phyloP scores from a whole-genome alignment of 768 basidiomycete genomes.

The Rhodocollybia butyracea region DNA sequence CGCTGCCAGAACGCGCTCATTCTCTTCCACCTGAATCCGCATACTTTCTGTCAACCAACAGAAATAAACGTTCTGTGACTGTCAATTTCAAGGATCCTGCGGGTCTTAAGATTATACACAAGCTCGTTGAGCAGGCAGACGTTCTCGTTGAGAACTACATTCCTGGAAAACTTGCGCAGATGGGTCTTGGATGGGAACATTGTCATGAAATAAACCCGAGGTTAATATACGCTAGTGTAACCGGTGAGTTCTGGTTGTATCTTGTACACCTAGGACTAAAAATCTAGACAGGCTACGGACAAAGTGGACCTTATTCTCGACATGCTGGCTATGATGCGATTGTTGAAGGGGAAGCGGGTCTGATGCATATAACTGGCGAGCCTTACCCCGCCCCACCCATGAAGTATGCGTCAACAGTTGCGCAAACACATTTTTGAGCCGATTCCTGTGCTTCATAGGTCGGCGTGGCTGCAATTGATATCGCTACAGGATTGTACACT shows the following conservation, averaged over 20 bases:
- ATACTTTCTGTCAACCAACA: constrained; percentile 86
- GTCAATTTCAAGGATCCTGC: constrained; percentile 81
- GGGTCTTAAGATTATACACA: constrained; percentile 72
- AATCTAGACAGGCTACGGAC: constrained; percentile 61
- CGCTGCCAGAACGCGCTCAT: constrained; percentile 47
- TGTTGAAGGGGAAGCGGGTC: constrained; percentile 86
- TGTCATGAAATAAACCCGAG: constrained; percentile 73
- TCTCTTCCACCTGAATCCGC: constrained; percentile 88
- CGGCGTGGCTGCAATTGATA: constrained; percentile 92
- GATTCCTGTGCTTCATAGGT: constrained; percentile 88
- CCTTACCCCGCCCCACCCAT: constrained; percentile 1
- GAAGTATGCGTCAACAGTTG: background rate
- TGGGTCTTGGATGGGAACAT: constrained; percentile 86
- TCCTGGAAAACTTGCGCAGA: constrained; percentile 76
- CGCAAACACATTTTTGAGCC: constrained; percentile 37
- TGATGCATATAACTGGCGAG: constrained; percentile 83
- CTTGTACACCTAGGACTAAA: background rate
- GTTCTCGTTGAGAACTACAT: constrained; percentile 89
- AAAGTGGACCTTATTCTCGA: constrained; percentile 83
- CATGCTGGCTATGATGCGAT: constrained; percentile 88
- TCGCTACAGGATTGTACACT: constrained; percentile 85
- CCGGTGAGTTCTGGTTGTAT: constrained; percentile 49
- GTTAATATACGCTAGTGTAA: constrained; percentile 87
- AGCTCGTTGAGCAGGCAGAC: constrained; percentile 71
- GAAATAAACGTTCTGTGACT: constrained; percentile 87